Evolutionary conservation across 139 green algal species (phyloP), one percentile per base, ranked within the genome.

Genomic region (Chlamydomonas asymmetrica): DNA sequence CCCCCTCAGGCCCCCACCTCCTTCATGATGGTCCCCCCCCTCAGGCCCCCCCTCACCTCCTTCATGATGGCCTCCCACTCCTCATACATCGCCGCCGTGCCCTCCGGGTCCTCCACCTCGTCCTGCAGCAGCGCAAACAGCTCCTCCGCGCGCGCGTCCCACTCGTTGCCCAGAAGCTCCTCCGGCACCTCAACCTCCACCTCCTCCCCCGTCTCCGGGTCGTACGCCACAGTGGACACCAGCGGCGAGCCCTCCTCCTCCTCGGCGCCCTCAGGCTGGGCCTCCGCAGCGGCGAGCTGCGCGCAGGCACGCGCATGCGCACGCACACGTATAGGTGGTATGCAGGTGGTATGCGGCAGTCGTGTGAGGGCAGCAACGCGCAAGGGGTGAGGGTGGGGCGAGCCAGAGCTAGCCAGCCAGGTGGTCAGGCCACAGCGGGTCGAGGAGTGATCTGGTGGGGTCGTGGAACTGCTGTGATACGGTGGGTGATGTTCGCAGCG

Each of bases 61-160:
- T 61, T 31, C 65, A 13, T 31, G 45, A 72, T 23, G 45, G 65
- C 65, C 65, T 8, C 38, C 65, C 43, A 43, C 48, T 31, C 43
- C n/a, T 45, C 65, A 29, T 29, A 31, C 65, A 23, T 29, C 31
- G 65, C 65, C 65, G 65, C 65, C 41, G n/a, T 45, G 35, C 34
- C 65, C 9, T 23, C 65, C 4, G 29, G n/a, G 2, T 45, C 65
- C 7, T n/a, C 65, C 65, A 48, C 4, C 43, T 61, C 65, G 35
- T 29, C 45, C 43, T 29, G 18, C 32, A 72, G 65, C 65, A 4
- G 7, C 65, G 5, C 3, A 29, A 72, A n/a, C n/a, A n/a, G n/a
- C n/a, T n/a, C n/a, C n/a, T n/a, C n/a, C n/a, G n/a, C n/a, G n/a
- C n/a, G 45, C 65, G 65, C 65, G 35, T 61, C 65, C 41, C n/a